Percentiles rank a stretch among this genome's conserved stretches.
Evolutionary conservation across 2,329 filamentous ascomycete species (phyloP).

Genomic region (Aspergillus cejpii): DNA sequence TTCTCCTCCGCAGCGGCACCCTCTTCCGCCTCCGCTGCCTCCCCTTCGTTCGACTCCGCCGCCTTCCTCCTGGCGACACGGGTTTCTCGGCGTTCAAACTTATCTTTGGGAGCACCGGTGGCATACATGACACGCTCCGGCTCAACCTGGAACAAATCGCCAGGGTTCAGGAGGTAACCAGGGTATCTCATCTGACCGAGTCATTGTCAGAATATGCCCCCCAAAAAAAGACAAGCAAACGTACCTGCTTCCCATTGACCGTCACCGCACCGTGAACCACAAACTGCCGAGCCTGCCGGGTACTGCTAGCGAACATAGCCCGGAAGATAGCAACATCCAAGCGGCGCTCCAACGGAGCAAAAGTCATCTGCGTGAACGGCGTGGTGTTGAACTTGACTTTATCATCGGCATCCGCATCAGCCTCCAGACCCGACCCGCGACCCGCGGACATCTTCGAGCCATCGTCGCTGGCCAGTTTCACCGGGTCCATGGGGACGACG

Average conservation of each 20-base stretch:
- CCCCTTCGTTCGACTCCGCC: slow-evolving; percentile 18
- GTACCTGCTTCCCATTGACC: slow-evolving; percentile 92
- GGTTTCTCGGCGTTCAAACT: slow-evolving; percentile 34
- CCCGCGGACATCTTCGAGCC: slow-evolving; percentile 78
- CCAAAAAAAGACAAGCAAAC: background rate
- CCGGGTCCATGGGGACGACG: slow-evolving; percentile 76
- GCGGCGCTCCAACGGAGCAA: slow-evolving; percentile 80
- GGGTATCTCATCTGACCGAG: slow-evolving; percentile 72
- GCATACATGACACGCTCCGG: slow-evolving; percentile 80
- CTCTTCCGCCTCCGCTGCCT: slow-evolving; percentile 24
- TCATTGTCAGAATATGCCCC: too few species aligned
- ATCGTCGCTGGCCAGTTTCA: slow-evolving; percentile 71
- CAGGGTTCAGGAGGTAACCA: slow-evolving; percentile 89
- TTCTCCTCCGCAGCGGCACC: slow-evolving; percentile 23
- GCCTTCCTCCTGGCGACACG: slow-evolving; percentile 26
- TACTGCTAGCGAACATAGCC: slow-evolving; percentile 87
- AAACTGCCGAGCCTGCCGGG: slow-evolving; percentile 87
- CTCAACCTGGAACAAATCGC: slow-evolving; percentile 96
- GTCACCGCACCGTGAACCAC: slow-evolving; percentile 87
- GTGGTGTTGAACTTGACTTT: slow-evolving; percentile 41
- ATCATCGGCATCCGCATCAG: slow-evolving; percentile 15
- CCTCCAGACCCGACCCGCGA: slow-evolving; percentile 64
- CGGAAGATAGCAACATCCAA: slow-evolving; percentile 93
- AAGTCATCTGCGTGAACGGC: slow-evolving; percentile 95
- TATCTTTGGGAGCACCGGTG: slow-evolving; percentile 66